Evolutionary conservation across 1,139 yeast species (phyloP).

Genomic region (Cylindricascospora bacillispora): DNA sequence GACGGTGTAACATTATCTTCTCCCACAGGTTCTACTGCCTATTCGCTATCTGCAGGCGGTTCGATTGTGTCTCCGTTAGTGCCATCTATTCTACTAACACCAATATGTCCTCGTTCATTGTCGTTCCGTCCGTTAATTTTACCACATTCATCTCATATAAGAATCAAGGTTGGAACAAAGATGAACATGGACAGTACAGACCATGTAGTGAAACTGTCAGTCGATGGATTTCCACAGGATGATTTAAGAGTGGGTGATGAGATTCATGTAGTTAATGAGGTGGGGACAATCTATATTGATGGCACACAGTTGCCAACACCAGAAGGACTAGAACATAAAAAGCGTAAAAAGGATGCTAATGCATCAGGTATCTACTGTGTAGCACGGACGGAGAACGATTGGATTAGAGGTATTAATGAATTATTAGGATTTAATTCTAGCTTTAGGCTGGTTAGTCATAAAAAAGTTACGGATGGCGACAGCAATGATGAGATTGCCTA

Average conservation of each 20-base stretch:
- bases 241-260: constrained; percentile 65
- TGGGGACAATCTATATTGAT: constrained; percentile 40
- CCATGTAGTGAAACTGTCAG: constrained; percentile 41
- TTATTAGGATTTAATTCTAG: constrained; percentile 79
- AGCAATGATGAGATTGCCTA: background rate
- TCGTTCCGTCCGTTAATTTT: constrained; percentile 77
- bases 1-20: constrained; percentile 81
- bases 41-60: constrained; percentile 82
- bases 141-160: constrained; percentile 60
- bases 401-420: constrained; percentile 84
- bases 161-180: constrained; percentile 42
- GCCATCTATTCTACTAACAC: constrained; percentile 70
- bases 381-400: constrained; percentile 68
- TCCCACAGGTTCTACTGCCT: constrained; percentile 94
- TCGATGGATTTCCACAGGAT: constrained; percentile 72
- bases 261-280: constrained; percentile 53
- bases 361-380: constrained; percentile 77
- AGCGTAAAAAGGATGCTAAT: constrained; percentile 7
- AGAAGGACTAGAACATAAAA: constrained; percentile 10
- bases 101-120: constrained; percentile 80
- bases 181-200: constrained; percentile 25
- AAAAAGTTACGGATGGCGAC: constrained; percentile 2
- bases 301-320: constrained; percentile 31
- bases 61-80: constrained; percentile 85
- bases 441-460: constrained; percentile 40